Evolutionary conservation across 1,284 basidiomycete genomes (phyloP).

Genomic region (Malassezia psittaci): DNA sequence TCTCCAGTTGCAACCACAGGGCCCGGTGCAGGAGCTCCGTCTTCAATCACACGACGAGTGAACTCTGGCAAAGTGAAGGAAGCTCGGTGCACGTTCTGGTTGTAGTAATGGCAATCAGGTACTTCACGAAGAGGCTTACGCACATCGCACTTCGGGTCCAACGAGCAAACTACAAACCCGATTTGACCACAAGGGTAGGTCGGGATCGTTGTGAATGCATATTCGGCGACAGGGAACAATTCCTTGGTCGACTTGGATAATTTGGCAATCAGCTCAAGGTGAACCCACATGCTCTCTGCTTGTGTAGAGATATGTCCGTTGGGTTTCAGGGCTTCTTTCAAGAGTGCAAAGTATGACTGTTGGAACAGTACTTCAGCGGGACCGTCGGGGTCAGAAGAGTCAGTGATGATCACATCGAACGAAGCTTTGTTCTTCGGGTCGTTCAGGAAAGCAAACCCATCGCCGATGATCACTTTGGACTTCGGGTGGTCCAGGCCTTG

Average conservation of each 20-base stretch:
- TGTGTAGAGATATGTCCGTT: constrained; percentile 94
- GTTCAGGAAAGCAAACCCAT: constrained; percentile 93
- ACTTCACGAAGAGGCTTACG: constrained; percentile 56
- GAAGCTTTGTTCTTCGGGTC: constrained; percentile 63
- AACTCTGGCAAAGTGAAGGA: constrained; percentile 91
- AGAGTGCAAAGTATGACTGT: constrained; percentile 90
- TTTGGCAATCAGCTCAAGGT: constrained; percentile 74
- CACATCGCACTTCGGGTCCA: constrained; percentile 51
- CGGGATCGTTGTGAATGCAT: constrained; percentile 92
- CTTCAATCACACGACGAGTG: constrained; percentile 54
- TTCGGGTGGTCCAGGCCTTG: constrained; percentile 69
- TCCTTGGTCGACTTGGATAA: constrained; percentile 64
- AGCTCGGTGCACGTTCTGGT: constrained; percentile 66
- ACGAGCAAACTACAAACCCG: constrained; percentile 84
- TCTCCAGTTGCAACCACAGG: constrained; percentile 50
- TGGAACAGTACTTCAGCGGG: constrained; percentile 90
- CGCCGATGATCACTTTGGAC: constrained; percentile 81
- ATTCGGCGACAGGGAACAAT: constrained; percentile 77
- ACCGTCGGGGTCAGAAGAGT: constrained; percentile 95
- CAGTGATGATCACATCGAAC: constrained; percentile 95
- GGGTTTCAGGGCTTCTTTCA: constrained; percentile 75
- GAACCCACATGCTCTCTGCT: constrained; percentile 91
- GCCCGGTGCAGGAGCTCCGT: constrained; percentile 36
- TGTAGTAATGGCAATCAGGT: constrained; percentile 66
- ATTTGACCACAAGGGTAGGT: constrained; percentile 97